phyloP scores from a whole-genome alignment of 129 eudicot species.

The Deinandra increscens region DNA sequence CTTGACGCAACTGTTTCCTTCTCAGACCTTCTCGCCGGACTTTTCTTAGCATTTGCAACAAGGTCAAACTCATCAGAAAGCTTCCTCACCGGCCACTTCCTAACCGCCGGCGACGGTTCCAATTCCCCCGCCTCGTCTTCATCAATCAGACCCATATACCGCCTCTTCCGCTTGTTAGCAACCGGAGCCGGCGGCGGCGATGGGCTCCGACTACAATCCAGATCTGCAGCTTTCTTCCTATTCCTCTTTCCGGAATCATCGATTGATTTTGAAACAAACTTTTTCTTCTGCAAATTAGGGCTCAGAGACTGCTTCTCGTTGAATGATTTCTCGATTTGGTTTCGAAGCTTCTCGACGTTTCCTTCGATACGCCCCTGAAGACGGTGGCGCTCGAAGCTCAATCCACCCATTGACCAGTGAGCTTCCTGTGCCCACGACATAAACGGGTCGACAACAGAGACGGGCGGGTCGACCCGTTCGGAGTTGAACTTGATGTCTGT shows the following conservation, averaged over 20 bases:
- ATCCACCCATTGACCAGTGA: slow-evolving; percentile 96
- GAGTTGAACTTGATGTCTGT: slow-evolving; percentile 60
- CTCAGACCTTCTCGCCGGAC: too few species aligned
- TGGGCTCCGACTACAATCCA: slow-evolving; percentile 7
- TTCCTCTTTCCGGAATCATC: background rate
- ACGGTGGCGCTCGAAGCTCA: too few species aligned
- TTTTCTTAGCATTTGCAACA: too few species aligned
- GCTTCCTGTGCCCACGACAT: slow-evolving; percentile 88
- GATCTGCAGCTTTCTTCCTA: background rate
- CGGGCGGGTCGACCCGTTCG: slow-evolving; percentile 72
- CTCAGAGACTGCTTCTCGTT: slow-evolving; percentile 24
- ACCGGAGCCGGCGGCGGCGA: slow-evolving; percentile 70
- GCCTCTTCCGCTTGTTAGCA: slow-evolving; percentile 48
- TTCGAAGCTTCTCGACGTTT: too few species aligned
- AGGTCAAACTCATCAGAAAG: too few species aligned
- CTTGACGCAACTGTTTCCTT: too few species aligned
- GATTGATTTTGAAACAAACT: background rate
- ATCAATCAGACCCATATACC: slow-evolving; percentile 39
- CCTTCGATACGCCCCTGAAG: too few species aligned
- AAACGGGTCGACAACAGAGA: slow-evolving; percentile 59
- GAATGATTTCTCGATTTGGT: slow-evolving; percentile 37
- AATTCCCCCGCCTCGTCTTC: slow-evolving; percentile 37
- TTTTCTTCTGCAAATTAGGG: slow-evolving; percentile 10
- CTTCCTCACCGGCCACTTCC: slow-evolving; percentile 60
- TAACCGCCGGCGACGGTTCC: slow-evolving; percentile 12